Conservation (phyloP, 352 stramenopile species). For the Phytophthora citricola region DNA sequence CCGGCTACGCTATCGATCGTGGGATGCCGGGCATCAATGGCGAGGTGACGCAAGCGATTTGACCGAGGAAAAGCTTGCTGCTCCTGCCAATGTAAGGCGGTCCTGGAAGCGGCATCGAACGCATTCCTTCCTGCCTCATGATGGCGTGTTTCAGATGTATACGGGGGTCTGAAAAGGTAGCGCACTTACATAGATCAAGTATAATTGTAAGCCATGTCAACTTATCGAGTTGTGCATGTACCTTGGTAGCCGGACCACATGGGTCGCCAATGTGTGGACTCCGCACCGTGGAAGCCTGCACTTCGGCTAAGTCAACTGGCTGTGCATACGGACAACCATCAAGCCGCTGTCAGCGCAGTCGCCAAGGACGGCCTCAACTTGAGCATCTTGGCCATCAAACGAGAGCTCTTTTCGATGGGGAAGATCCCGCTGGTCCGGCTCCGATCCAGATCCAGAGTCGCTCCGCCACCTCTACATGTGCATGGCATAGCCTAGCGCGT, state of each 20-base stretch:
- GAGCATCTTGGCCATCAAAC: slow-evolving; percentile 10
- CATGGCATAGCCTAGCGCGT: slow-evolving; percentile 7
- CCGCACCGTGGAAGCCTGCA: not conserved
- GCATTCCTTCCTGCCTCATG: too few relatives aligned
- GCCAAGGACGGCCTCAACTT: slow-evolving; percentile 5
- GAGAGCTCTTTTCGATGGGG: slow-evolving; percentile 28
- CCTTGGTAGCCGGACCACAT: not conserved
- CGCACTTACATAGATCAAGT: not conserved
- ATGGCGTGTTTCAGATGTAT: too few relatives aligned
- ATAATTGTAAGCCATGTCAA: not conserved
- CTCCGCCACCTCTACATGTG: slow-evolving; percentile 21
- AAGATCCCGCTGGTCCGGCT: slow-evolving; percentile 21
- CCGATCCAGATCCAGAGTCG: not conserved
- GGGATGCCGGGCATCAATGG: slow-evolving; percentile 12
- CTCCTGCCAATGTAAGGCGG: too few relatives aligned
- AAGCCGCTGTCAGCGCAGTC: slow-evolving; percentile 21
- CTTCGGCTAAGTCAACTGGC: slow-evolving; percentile 17
- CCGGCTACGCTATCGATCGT: slow-evolving; percentile 21
- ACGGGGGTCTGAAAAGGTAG: too few relatives aligned
- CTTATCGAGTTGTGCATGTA: not conserved
- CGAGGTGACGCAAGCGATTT: slow-evolving; percentile 29
- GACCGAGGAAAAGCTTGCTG: slow-evolving; percentile 1
- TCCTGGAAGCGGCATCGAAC: not conserved
- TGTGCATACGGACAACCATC: slow-evolving; percentile 31
- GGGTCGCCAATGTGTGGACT: slow-evolving; percentile 1